Conservation (phyloP, 78 protist genomes). For the Protostelium mycophagum region DNA sequence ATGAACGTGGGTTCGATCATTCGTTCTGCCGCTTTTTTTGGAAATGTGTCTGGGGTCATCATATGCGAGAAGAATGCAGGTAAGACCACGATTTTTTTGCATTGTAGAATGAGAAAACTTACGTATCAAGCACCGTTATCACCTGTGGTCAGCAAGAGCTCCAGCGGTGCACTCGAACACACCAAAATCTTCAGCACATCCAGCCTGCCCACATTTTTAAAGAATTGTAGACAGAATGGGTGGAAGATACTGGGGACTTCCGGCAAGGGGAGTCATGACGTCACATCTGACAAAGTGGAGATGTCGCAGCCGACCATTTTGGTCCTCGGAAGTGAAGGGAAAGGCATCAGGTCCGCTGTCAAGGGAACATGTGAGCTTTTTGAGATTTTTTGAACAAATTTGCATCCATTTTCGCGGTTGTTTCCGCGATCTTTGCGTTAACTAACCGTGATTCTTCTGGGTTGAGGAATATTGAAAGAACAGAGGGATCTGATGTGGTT, state of each 20-base stretch:
- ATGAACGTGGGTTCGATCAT: slow-evolving; percentile 46
- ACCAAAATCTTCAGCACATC: slow-evolving; percentile 3
- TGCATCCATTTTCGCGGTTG: slow-evolving; percentile 14
- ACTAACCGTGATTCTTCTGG: slow-evolving; percentile 6
- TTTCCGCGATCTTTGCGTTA: slow-evolving; percentile 14
- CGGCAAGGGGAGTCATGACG: neutral
- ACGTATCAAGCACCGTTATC: slow-evolving; percentile 12
- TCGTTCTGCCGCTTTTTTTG: slow-evolving; percentile 25
- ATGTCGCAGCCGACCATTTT: slow-evolving; percentile 38
- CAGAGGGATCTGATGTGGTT: neutral
- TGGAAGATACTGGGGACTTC: slow-evolving; percentile 46
- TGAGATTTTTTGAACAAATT: neutral
- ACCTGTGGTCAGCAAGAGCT: slow-evolving; percentile 23
- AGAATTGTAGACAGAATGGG: slow-evolving; percentile 17
- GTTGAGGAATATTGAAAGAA: neutral
- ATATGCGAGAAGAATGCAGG: slow-evolving; percentile 18
- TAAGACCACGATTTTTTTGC: no score
- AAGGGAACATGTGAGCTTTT: slow-evolving; percentile 3
- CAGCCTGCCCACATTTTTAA: slow-evolving; percentile 19
- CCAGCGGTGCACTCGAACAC: slow-evolving; percentile 37
- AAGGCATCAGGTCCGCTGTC: slow-evolving; percentile 22
- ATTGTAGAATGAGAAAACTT: neutral
- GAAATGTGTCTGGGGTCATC: slow-evolving; percentile 24
- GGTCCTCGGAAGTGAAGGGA: slow-evolving; percentile 54
- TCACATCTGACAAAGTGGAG: neutral